Evolutionary conservation across 441 rosid species (phyloP).

Genomic region (Pelargonium myrrhifolium): DNA sequence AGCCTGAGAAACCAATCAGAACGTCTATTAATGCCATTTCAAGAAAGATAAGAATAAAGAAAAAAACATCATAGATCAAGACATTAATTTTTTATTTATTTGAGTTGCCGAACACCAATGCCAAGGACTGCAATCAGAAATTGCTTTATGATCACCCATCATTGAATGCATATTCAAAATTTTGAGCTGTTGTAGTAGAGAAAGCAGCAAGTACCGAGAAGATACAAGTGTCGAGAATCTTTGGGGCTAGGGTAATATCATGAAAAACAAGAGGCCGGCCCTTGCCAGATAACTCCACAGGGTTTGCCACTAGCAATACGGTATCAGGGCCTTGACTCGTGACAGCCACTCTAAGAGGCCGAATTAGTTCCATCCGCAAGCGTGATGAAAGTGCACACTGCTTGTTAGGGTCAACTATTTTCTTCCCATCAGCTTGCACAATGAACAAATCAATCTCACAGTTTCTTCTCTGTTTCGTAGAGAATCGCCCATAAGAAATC

Average conservation of each 20-base stretch:
- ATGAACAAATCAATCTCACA: slow-evolving; percentile 84
- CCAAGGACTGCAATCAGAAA: too few species aligned
- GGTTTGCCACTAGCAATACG: slow-evolving; percentile 78
- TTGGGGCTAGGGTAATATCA: slow-evolving; percentile 75
- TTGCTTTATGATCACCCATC: too few species aligned
- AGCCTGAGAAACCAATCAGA: slow-evolving; percentile 37
- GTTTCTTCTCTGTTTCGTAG: slow-evolving; percentile 40
- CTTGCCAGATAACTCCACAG: slow-evolving; percentile 84
- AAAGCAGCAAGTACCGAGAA: slow-evolving; percentile 47
- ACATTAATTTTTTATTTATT: neutral
- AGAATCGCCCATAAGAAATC: slow-evolving; percentile 88
- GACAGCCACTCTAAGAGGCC: slow-evolving; percentile 72
- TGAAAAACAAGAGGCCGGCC: slow-evolving; percentile 88
- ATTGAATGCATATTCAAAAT: too few species aligned
- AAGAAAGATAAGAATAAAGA: too few species aligned
- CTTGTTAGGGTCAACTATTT: slow-evolving; percentile 73
- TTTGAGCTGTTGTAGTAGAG: neutral
- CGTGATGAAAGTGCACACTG: slow-evolving; percentile 54
- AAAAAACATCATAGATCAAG: too few species aligned
- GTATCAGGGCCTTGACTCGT: slow-evolving; percentile 85
- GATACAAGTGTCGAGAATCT: slow-evolving; percentile 60
- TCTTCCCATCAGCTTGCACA: slow-evolving; percentile 71
- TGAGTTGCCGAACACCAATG: neutral
- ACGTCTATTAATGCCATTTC: too few species aligned
- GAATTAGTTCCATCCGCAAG: slow-evolving; percentile 51